phyloP scores from a whole-genome alignment of 495 filamentous ascomycete genomes.

The Pseudoneurospora amorphoporcata region DNA sequence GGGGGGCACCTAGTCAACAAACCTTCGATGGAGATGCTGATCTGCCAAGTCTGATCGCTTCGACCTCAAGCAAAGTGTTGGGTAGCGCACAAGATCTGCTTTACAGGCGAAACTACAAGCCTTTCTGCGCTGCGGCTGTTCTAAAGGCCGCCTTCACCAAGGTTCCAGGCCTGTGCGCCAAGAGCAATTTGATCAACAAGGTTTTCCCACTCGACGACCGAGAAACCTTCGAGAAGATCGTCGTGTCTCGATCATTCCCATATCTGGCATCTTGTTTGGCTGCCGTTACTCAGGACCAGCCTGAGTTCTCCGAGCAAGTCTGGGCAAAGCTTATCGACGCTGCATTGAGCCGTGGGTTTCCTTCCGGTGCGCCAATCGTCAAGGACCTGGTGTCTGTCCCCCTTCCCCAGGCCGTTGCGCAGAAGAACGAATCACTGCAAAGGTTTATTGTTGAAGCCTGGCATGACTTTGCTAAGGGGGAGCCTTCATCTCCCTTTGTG shows the following conservation, averaged over 20 bases:
- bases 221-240: slow-evolving; percentile 16
- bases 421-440: slow-evolving; percentile 25
- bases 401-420: slow-evolving; percentile 15
- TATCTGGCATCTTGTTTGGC: slow-evolving; percentile 29
- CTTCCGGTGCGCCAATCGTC: slow-evolving; percentile 14
- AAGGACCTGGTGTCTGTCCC: slow-evolving; percentile 30
- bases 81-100: slow-evolving; percentile 23
- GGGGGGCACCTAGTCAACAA: not conserved
- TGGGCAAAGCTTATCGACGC: slow-evolving; percentile 26
- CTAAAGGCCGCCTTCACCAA: slow-evolving; percentile 36
- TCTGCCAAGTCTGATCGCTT: slow-evolving; percentile 3
- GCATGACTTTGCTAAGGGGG: slow-evolving; percentile 18
- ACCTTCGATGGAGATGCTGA: not conserved
- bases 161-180: slow-evolving; percentile 15
- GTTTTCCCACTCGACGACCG: slow-evolving; percentile 12
- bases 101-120: slow-evolving; percentile 60
- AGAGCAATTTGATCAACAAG: slow-evolving; percentile 1
- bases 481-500: slow-evolving; percentile 11
- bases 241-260: slow-evolving; percentile 24
- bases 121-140: slow-evolving; percentile 64
- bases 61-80: slow-evolving; percentile 19
- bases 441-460: slow-evolving; percentile 27
- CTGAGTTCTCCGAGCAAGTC: slow-evolving; percentile 24
- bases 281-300: slow-evolving; percentile 20
- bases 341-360: slow-evolving; percentile 14